Percentiles rank a stretch among this genome's conserved stretches.
Conservation (phyloP, 257 asterid genomes). For the Solanum chilense region DNA sequence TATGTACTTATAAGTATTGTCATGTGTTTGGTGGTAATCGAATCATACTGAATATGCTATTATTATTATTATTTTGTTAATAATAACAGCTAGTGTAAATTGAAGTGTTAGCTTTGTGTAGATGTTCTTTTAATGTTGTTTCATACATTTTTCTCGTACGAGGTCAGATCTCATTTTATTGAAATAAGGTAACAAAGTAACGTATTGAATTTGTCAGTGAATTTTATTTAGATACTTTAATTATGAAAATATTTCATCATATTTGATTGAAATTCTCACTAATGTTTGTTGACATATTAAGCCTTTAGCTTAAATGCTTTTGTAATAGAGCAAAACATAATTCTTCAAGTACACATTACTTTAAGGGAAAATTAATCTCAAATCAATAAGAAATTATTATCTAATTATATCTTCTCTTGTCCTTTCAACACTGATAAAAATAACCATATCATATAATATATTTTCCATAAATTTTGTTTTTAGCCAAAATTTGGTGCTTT, state of each 20-base stretch:
- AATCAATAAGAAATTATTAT: not conserved
- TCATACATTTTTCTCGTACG: too few relatives aligned
- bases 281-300: not conserved
- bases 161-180: not conserved
- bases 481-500: too few relatives aligned
- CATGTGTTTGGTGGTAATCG: not conserved
- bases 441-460: too few relatives aligned
- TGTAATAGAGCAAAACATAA: not conserved
- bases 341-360: not conserved
- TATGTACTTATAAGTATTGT: not conserved
- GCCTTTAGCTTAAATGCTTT: not conserved
- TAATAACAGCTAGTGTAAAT: not conserved
- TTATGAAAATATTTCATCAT: not conserved
- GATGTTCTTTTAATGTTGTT: not conserved
- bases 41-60: not conserved
- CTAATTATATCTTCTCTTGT: not conserved
- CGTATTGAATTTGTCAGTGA: too few relatives aligned
- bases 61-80: not conserved
- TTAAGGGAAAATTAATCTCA: not conserved
- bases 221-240: not conserved
- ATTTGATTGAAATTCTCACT: not conserved
- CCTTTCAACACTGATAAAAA: not conserved
- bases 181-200: not conserved
- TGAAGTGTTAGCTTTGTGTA: not conserved
- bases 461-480: too few relatives aligned